Percentiles rank a stretch among this genome's conserved stretches.
Conservation (phyloP, 805 yeast species). For the Ascoidea tarda region DNA sequence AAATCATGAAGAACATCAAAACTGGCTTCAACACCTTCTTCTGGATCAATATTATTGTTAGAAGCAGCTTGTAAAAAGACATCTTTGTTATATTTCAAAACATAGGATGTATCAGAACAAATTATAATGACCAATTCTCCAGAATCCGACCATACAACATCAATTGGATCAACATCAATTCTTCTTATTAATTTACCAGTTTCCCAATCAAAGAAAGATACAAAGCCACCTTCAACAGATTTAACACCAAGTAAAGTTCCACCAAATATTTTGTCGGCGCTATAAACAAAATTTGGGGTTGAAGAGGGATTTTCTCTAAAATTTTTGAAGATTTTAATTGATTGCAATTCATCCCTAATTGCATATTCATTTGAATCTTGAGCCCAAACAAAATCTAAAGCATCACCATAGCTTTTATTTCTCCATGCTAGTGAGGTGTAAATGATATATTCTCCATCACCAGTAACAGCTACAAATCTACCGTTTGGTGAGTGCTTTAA, state of each 20-base stretch:
- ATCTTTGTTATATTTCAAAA: constrained; percentile 60
- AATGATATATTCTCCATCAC: constrained; percentile 94
- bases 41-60: constrained; percentile 45
- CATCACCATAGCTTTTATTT: constrained; percentile 83
- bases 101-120: constrained; percentile 59
- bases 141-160: constrained; percentile 84
- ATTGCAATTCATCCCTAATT: constrained; percentile 51
- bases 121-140: constrained; percentile 79
- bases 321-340: constrained; percentile 64
- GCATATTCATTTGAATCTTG: constrained; percentile 83
- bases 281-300: constrained; percentile 49
- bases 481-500: constrained; percentile 94
- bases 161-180: constrained; percentile 74
- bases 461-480: constrained; percentile 89
- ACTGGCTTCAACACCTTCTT: constrained; percentile 81
- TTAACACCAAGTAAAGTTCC: constrained; percentile 83
- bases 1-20: constrained; percentile 78
- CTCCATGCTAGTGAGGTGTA: constrained; percentile 98
- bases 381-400: constrained; percentile 90
- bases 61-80: constrained; percentile 48
- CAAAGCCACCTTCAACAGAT: constrained; percentile 52
- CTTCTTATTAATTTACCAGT: constrained; percentile 72
- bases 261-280: constrained; percentile 70
- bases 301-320: constrained; percentile 65
- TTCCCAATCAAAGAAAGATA: constrained; percentile 92